Conservation (phyloP, 495 filamentous ascomycete genomes). For the Podospora pseudopauciseta region DNA sequence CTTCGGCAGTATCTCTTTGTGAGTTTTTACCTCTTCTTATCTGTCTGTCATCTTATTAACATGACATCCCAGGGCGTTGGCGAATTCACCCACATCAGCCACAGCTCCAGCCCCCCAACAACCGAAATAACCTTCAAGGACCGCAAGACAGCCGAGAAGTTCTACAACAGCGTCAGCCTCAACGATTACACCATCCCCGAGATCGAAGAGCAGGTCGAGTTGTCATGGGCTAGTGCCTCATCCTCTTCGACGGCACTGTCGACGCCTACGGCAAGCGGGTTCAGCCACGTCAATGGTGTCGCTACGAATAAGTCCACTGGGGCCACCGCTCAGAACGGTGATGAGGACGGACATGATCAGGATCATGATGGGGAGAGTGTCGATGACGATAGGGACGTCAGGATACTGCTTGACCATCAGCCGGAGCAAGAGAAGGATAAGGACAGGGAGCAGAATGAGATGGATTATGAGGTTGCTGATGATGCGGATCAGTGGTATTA, state of each 20-base stretch:
- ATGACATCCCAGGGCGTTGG: constrained; percentile 61
- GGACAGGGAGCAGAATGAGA: constrained; percentile 27
- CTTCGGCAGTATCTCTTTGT: constrained; percentile 84
- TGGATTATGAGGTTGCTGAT: constrained; percentile 47
- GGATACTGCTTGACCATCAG: constrained; percentile 29
- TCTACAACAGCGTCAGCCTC: constrained; percentile 59
- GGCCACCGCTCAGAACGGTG: neutral
- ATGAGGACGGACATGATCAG: constrained; percentile 4
- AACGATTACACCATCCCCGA: constrained; percentile 61
- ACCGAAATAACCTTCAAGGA: constrained; percentile 80
- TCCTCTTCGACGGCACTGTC: neutral
- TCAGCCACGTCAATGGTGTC: neutral
- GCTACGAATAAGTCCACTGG: neutral
- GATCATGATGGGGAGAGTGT: constrained; percentile 10
- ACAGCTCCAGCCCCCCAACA: constrained; percentile 48
- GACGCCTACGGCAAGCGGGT: neutral
- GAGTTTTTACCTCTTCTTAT: constrained; percentile 34
- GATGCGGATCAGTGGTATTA: constrained; percentile 42
- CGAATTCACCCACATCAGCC: constrained; percentile 74
- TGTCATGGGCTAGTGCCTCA: constrained; percentile 61
- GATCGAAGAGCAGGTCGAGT: constrained; percentile 67
- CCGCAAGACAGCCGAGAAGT: constrained; percentile 82
- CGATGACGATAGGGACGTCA: constrained; percentile 34
- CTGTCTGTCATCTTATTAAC: constrained; percentile 13
- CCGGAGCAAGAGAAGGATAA: neutral